phyloP scores from a whole-genome alignment of 345 rosid species.

The Salix koriyanagi region DNA sequence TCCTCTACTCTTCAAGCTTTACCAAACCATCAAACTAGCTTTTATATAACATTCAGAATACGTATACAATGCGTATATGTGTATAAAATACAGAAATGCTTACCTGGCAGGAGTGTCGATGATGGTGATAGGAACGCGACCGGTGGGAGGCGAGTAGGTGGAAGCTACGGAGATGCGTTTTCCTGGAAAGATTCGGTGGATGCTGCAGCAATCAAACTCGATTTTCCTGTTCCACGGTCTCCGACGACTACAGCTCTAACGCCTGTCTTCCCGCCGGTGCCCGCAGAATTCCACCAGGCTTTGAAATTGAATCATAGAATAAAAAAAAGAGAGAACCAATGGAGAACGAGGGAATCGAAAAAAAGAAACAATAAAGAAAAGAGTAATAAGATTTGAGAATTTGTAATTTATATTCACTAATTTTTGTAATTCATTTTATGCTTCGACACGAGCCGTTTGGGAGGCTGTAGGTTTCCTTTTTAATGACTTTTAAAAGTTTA shows the following conservation, averaged over 20 bases:
- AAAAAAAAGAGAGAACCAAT: not conserved
- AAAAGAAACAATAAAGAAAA: not conserved
- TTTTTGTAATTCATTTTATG: not conserved
- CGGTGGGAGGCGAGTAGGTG: slow-evolving; percentile 76
- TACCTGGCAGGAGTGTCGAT: slow-evolving; percentile 79
- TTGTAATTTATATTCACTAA: not conserved
- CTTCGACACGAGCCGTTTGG: not conserved
- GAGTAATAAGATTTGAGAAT: not conserved
- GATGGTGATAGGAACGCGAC: slow-evolving; percentile 69
- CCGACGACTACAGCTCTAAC: slow-evolving; percentile 71
- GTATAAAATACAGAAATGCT: not conserved
- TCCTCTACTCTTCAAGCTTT: slow-evolving; percentile 61
- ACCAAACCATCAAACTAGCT: not conserved
- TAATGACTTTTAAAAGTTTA: not conserved
- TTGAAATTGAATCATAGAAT: not conserved
- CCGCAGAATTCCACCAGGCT: slow-evolving; percentile 44
- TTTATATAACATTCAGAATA: not conserved
- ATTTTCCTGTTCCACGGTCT: slow-evolving; percentile 72
- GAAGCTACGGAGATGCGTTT: slow-evolving; percentile 51
- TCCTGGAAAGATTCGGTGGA: slow-evolving; percentile 68
- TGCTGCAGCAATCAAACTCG: slow-evolving; percentile 64
- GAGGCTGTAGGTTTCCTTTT: not conserved
- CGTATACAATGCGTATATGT: not conserved
- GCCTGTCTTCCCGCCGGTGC: slow-evolving; percentile 44
- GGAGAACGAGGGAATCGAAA: not conserved